phyloP scores from a whole-genome alignment of 768 basidiomycete species.

The Lanmaoa rubissima region DNA sequence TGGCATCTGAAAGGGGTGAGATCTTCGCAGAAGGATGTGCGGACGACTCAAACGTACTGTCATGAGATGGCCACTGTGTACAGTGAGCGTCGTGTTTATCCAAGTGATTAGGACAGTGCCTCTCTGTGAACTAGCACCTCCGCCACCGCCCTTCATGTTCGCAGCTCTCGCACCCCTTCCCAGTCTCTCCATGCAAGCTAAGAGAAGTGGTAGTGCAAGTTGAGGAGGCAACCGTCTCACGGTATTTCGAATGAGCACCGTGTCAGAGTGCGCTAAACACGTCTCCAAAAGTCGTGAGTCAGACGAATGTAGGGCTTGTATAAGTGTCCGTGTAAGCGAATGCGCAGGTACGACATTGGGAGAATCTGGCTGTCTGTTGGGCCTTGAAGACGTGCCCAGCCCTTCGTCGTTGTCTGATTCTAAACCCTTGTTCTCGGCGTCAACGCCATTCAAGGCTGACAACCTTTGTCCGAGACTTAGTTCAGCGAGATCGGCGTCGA shows the following conservation, averaged over 20 bases:
- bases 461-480: slow-evolving; percentile 89
- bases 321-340: slow-evolving; percentile 89
- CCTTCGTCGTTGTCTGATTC: slow-evolving; percentile 49
- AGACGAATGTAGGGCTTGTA: slow-evolving; percentile 94
- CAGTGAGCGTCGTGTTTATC: slow-evolving; percentile 78
- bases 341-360: slow-evolving; percentile 64
- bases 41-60: slow-evolving; percentile 57
- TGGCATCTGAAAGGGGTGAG: slow-evolving; percentile 63
- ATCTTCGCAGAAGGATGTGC: background rate
- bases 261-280: slow-evolving; percentile 81
- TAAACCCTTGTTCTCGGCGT: slow-evolving; percentile 37
- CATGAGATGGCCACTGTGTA: slow-evolving; percentile 91
- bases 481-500: slow-evolving; percentile 86
- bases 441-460: slow-evolving; percentile 60
- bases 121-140: slow-evolving; percentile 76
- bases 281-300: slow-evolving; percentile 86
- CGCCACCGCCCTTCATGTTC: slow-evolving; percentile 75
- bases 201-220: slow-evolving; percentile 80
- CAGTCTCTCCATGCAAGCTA: slow-evolving; percentile 85
- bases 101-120: slow-evolving; percentile 68
- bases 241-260: slow-evolving; percentile 80
- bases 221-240: slow-evolving; percentile 84
- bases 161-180: slow-evolving; percentile 70
- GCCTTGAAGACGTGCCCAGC: slow-evolving; percentile 27
- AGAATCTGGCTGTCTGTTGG: slow-evolving; percentile 24